Evolutionary conservation across 1,284 basidiomycete genomes (phyloP).

Genomic region (Cutaneotrichosporon curvatum): DNA sequence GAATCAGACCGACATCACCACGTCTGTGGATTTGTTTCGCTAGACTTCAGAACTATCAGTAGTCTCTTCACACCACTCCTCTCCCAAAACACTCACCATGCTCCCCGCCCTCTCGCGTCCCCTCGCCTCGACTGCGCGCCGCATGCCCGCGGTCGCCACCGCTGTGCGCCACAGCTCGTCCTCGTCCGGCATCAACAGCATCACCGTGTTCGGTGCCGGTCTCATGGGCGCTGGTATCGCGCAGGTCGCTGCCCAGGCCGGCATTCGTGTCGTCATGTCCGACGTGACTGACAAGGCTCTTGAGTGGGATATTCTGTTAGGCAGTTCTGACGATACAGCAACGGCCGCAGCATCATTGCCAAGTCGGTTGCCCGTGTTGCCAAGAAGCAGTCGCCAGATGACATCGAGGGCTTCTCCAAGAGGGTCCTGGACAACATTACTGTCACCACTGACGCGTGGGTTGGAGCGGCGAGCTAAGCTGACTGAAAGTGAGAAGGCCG

Average conservation of each 20-base stretch:
- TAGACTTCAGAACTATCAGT: no score
- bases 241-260: conserved; percentile 49
- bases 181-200: conserved; percentile 26
- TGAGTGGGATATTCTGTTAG: conserved; percentile 21
- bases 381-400: conserved; percentile 49
- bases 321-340: conserved; percentile 33
- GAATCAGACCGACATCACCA: no score
- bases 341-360: conserved; percentile 52
- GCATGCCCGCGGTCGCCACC: conserved; percentile 4
- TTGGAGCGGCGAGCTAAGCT: background rate
- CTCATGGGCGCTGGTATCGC: conserved; percentile 53
- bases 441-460: conserved; percentile 50
- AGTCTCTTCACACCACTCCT: no score
- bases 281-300: conserved; percentile 48
- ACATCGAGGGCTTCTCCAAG: conserved; percentile 44
- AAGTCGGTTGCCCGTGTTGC: conserved; percentile 52
- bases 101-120: conserved; percentile 12
- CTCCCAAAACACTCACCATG: conserved; percentile 2
- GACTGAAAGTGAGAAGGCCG: conserved; percentile 43
- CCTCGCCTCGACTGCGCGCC: conserved; percentile 6
- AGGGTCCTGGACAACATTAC: conserved; percentile 49
- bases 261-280: conserved; percentile 46
- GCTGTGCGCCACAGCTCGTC: conserved; percentile 8
- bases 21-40: no score
- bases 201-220: conserved; percentile 49